A percentile compares a stretch with the other conserved stretches of the same genome.
These are phyloP conservation scores for Guyanaporus albipodus DNA, from an alignment of 768 basidiomycete genomes.

Conservation along the genomic window DNA sequence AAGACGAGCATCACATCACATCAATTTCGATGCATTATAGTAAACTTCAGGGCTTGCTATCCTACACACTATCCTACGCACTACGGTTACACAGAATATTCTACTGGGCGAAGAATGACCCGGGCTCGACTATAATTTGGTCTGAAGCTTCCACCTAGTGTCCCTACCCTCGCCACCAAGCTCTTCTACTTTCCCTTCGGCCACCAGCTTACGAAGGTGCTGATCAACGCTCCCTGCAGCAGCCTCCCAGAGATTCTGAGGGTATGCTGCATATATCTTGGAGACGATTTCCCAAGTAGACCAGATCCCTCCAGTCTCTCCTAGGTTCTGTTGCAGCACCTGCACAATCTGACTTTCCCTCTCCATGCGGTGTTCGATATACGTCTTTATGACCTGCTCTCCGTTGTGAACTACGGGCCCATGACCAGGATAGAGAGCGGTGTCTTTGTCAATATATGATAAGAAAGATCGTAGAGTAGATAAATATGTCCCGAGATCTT, in stretches of 20 bases:
- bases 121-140: constrained; percentile 2
- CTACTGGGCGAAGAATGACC: background rate
- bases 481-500: constrained; percentile 73
- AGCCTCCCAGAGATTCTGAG: constrained; percentile 63
- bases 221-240: constrained; percentile 66
- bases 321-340: constrained; percentile 38
- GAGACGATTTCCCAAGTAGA: constrained; percentile 65
- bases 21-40: constrained; percentile 94
- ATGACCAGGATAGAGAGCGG: constrained; percentile 80
- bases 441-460: constrained; percentile 39
- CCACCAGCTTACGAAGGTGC: constrained; percentile 70
- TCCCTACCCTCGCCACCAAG: constrained; percentile 51
- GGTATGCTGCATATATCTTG: constrained; percentile 68
- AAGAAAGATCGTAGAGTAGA: constrained; percentile 58
- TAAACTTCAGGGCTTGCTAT: constrained; percentile 2
- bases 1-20: constrained; percentile 84
- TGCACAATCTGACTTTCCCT: constrained; percentile 76
- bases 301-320: constrained; percentile 33
- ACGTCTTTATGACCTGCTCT: constrained; percentile 54
- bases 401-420: constrained; percentile 74
- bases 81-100: constrained; percentile 6
- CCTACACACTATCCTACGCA: constrained; percentile 16
- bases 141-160: constrained; percentile 42
- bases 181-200: constrained; percentile 53
- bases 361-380: constrained; percentile 77